Base-by-base conservation (phyloP, 495 filamentous ascomycete genomes). In the Tricharina praecox region DNA sequence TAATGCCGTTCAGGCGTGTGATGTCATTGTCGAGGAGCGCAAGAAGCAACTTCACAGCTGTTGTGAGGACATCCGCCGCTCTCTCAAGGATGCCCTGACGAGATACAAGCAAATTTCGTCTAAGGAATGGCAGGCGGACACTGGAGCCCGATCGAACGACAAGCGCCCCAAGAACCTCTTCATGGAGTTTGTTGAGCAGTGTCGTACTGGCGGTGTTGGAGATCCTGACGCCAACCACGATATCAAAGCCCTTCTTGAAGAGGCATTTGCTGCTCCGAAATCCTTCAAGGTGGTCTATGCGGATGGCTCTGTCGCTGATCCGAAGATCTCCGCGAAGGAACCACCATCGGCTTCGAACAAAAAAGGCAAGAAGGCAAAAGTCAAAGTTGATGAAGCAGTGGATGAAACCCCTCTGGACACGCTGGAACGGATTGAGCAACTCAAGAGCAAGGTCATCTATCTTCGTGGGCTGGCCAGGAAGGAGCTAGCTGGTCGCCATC, bases 1-100 rank as follows among this genome's bases (percentile, higher is more conserved):
- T 38, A 63, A 63, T 25, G 63, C 63, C 16, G 53, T 55, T 2
- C 53, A 63, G 18, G 63, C 63, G 0, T 65, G 63, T 26, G 53
- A 61, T 23, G 53, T 56, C 10, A 63, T 65, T 21, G 61, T 65
- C 28, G 48, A 56, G 21, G 50, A 57, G 21, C 52, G 63, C 13
- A 55, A 58, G 33, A 49, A 53, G 19, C 63, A 68, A 16, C 50
- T 67, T 3, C 55, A 45, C 5, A 56, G 60, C 28, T 51, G 65
- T 23, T 49, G 50, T 11, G 50, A 61, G 8, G 62, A 66, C 9
- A 49, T 70, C 10, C 41, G 40, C 3, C 33, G 50, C 8, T 58
- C 56, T 39, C 44, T 68, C 20, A 63, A 58, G 35, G 58, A 61
- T n/a, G 53, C 54, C 25, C 30, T 53, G 16, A 46, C 43, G 20